Percentiles rank a stretch among this genome's conserved stretches.
These are phyloP conservation scores for Acer campestre DNA, from an alignment of 345 rosid genomes.

Conservation along the genomic window DNA sequence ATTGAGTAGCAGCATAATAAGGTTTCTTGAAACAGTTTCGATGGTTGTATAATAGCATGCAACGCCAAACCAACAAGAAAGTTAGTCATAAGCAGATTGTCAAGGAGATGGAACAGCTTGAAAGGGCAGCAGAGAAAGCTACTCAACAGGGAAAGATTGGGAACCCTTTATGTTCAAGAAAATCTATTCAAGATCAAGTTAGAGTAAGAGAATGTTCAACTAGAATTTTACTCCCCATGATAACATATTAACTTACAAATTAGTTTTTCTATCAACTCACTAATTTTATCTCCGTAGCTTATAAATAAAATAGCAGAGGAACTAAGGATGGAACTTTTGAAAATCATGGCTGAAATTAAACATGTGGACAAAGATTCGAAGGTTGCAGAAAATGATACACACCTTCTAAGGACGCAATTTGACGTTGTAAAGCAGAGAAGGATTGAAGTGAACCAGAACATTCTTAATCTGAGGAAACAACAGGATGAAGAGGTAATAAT, in stretches of 20 bases:
- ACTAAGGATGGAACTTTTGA: not conserved
- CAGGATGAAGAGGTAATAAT: not conserved
- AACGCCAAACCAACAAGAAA: not conserved
- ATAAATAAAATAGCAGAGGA: not conserved
- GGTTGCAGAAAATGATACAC: not conserved
- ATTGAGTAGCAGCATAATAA: too few relatives aligned
- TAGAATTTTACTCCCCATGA: too few relatives aligned
- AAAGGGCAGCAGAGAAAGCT: constrained; percentile 2
- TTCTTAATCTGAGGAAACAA: constrained; percentile 9
- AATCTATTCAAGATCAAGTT: not conserved
- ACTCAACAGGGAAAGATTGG: constrained; percentile 2
- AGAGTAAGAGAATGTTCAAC: not conserved
- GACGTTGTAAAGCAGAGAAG: not conserved
- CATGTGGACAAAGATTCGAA: not conserved
- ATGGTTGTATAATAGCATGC: not conserved
- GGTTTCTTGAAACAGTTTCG: not conserved
- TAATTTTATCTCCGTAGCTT: not conserved
- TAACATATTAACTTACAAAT: too few relatives aligned
- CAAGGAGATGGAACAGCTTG: not conserved
- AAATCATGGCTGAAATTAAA: not conserved
- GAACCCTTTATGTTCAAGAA: constrained; percentile 11
- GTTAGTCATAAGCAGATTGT: not conserved
- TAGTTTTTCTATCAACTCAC: too few relatives aligned
- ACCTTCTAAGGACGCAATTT: not conserved
- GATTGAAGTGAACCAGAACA: not conserved